Percentiles rank a stretch among this genome's conserved stretches.
Evolutionary conservation across 2,329 filamentous ascomycete species (phyloP).

Genomic region (Epichloe sibirici): DNA sequence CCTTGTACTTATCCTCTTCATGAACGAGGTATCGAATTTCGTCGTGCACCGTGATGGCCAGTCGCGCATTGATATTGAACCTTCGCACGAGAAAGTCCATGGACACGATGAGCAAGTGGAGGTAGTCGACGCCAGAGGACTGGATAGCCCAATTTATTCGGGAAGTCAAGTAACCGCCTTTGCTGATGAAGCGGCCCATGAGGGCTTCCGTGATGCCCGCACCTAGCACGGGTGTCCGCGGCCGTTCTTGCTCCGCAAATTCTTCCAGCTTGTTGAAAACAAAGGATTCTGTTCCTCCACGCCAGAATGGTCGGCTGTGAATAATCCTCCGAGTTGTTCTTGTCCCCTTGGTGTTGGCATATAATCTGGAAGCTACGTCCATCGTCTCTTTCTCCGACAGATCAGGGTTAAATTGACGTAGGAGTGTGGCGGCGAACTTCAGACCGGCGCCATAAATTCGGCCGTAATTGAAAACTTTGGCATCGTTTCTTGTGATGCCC

Average conservation of each 20-base stretch:
- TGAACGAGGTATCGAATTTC: slow-evolving; percentile 91
- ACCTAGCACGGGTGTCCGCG: slow-evolving; percentile 81
- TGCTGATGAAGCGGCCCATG: slow-evolving; percentile 76
- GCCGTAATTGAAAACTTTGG: slow-evolving; percentile 97
- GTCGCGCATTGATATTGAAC: slow-evolving; percentile 72
- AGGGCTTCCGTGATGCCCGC: slow-evolving; percentile 94
- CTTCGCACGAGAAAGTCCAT: slow-evolving; percentile 90
- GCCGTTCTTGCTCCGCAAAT: slow-evolving; percentile 87
- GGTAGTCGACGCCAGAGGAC: slow-evolving; percentile 91
- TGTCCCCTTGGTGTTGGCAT: slow-evolving; percentile 78
- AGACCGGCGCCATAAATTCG: slow-evolving; percentile 96
- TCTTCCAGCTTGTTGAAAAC: slow-evolving; percentile 98
- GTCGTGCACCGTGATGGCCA: slow-evolving; percentile 92
- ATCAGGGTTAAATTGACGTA: slow-evolving; percentile 84
- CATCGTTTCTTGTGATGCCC: slow-evolving; percentile 87
- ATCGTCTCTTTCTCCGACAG: slow-evolving; percentile 70
- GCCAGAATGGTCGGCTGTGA: slow-evolving; percentile 73
- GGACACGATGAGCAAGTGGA: slow-evolving; percentile 80
- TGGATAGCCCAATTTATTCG: slow-evolving; percentile 99
- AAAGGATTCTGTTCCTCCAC: slow-evolving; percentile 90
- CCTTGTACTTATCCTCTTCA: slow-evolving; percentile 73
- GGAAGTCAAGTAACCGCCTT: slow-evolving; percentile 85
- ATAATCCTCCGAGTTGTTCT: slow-evolving; percentile 67
- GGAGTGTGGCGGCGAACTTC: slow-evolving; percentile 79
- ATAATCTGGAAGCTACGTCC: slow-evolving; percentile 66